A percentile compares a stretch with the other conserved stretches of the same genome.
phyloP scores from a whole-genome alignment of 768 basidiomycete genomes.

The Ephemerocybe angulata region DNA sequence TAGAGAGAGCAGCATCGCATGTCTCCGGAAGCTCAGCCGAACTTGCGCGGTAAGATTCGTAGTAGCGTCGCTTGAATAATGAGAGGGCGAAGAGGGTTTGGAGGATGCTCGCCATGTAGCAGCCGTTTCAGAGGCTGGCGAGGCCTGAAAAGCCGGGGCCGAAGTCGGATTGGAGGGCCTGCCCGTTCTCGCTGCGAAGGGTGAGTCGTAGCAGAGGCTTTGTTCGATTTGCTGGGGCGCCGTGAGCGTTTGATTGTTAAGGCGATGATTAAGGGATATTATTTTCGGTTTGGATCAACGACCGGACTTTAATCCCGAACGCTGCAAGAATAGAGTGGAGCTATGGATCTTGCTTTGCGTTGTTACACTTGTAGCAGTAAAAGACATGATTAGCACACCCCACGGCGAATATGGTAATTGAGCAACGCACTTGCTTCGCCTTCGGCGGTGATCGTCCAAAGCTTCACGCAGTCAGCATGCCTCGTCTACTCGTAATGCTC shows the following conservation, averaged over 20 bases:
- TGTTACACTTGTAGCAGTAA: constrained; percentile 91
- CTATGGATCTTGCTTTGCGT: constrained; percentile 74
- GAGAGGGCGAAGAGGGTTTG: constrained; percentile 84
- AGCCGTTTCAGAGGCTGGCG: constrained; percentile 92
- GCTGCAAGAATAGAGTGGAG: constrained; percentile 66
- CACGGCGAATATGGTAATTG: neutral
- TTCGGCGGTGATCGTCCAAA: constrained; percentile 96
- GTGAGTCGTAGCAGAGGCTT: constrained; percentile 91
- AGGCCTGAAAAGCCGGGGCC: constrained; percentile 89
- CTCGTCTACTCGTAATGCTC: constrained; percentile 66
- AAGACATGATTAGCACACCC: constrained; percentile 29
- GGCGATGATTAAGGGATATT: constrained; percentile 43
- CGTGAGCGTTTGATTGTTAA: neutral
- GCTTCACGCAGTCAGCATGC: constrained; percentile 85
- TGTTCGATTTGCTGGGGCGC: constrained; percentile 85
- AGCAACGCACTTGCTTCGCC: constrained; percentile 77
- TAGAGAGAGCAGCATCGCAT: constrained; percentile 69
- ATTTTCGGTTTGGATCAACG: constrained; percentile 89
- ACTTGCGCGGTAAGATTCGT: constrained; percentile 41
- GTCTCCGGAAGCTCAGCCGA: constrained; percentile 39
- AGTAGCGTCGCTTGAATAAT: constrained; percentile 73
- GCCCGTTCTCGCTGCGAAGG: constrained; percentile 80
- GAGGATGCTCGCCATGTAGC: constrained; percentile 94
- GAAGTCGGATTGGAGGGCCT: constrained; percentile 82
- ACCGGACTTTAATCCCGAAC: constrained; percentile 85